Percentiles rank a stretch among this genome's conserved stretches.
phyloP scores from a whole-genome alignment of 1,284 basidiomycete genomes.

The Trametes versicolor region DNA sequence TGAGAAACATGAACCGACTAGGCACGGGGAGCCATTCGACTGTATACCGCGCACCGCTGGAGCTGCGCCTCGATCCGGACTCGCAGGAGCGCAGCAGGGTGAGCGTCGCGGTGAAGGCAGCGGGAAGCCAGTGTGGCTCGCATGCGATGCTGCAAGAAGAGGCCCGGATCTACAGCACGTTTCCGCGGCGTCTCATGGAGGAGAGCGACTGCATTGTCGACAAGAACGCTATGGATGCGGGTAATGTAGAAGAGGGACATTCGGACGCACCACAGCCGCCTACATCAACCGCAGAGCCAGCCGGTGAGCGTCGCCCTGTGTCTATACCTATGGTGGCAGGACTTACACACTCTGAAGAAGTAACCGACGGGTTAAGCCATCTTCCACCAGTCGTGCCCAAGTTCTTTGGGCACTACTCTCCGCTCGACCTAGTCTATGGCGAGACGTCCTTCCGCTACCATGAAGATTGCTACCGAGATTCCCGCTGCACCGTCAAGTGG shows the following conservation, averaged over 20 bases:
- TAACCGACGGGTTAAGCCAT: slow-evolving; percentile 25
- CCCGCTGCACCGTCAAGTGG: slow-evolving; percentile 7
- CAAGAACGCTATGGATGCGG: background rate
- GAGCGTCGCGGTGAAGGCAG: slow-evolving; percentile 46
- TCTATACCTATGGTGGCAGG: too few relatives aligned
- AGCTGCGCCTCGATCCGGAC: slow-evolving; percentile 41
- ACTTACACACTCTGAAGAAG: slow-evolving; percentile 6
- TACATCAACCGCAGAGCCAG: too few relatives aligned
- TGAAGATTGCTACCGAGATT: slow-evolving; percentile 5
- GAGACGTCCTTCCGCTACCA: background rate
- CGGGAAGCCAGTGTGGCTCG: slow-evolving; percentile 29
- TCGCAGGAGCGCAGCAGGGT: slow-evolving; percentile 37
- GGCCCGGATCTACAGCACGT: slow-evolving; percentile 53
- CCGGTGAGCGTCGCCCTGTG: too few relatives aligned
- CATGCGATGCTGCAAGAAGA: slow-evolving; percentile 48
- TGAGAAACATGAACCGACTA: slow-evolving; percentile 39
- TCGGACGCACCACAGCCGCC: too few relatives aligned
- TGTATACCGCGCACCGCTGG: slow-evolving; percentile 44
- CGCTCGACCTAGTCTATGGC: slow-evolving; percentile 22
- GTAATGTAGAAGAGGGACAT: background rate
- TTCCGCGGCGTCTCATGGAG: slow-evolving; percentile 56
- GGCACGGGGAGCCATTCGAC: slow-evolving; percentile 47
- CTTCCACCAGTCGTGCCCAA: slow-evolving; percentile 57
- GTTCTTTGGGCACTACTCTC: slow-evolving; percentile 59
- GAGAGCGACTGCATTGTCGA: slow-evolving; percentile 35